Percentiles rank a stretch among this genome's conserved stretches.
phyloP scores from a whole-genome alignment of 192 early-diverging fungal genomes.

The Podila clonocystis region DNA sequence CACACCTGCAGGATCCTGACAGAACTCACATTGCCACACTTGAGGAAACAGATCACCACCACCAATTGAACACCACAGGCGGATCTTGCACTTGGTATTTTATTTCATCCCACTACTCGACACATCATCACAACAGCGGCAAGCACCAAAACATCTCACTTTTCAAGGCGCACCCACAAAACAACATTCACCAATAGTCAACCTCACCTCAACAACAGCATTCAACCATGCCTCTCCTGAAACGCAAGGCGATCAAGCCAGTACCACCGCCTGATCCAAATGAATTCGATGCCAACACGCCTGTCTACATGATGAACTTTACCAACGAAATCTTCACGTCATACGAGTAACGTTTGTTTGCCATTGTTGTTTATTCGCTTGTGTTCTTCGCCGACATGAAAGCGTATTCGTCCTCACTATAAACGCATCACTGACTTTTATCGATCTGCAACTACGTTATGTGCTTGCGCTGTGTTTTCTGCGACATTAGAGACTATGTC shows the following conservation, averaged over 20 bases:
- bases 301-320: conserved; percentile 63
- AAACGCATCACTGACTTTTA: conserved; percentile 9
- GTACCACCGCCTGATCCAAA: conserved; percentile 30
- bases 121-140: not conserved
- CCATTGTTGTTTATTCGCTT: no score
- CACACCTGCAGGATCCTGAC: no score
- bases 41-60: no score
- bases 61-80: no score
- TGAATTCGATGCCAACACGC: conserved; percentile 50
- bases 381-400: no score
- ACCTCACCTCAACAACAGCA: not conserved
- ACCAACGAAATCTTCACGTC: conserved; percentile 68
- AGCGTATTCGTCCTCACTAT: not conserved
- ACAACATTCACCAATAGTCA: not conserved
- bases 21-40: no score
- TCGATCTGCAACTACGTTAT: conserved; percentile 4
- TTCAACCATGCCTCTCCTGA: conserved; percentile 33
- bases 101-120: not conserved
- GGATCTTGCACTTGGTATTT: not conserved
- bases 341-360: conserved; percentile 63
- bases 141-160: no score
- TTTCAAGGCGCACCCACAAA: not conserved
- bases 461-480: conserved; percentile 7
- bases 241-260: conserved; percentile 50
- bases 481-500: conserved; percentile 70